Evolutionary conservation across 208 protist genomes (phyloP).

Genomic region (Leishmania braziliensis): DNA sequence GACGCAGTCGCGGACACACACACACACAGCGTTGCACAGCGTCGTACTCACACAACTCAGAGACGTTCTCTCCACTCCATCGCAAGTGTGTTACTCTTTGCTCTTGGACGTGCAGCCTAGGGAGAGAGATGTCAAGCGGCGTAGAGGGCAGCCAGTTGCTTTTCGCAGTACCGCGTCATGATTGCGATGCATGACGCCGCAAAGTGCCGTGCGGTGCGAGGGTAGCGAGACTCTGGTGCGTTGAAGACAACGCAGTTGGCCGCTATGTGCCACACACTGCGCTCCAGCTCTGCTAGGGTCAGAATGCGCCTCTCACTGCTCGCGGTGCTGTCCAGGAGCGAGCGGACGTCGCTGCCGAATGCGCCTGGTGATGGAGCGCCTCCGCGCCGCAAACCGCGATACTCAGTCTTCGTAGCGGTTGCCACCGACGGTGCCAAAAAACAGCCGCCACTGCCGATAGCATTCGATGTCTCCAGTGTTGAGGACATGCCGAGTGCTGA

Average conservation of each 20-base stretch:
- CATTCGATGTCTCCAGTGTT: background rate
- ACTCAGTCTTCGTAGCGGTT: constrained; percentile 1
- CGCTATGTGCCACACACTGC: constrained; percentile 75
- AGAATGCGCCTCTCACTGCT: constrained; percentile 34
- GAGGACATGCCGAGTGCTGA: background rate
- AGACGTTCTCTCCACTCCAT: background rate
- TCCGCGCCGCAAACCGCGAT: constrained; percentile 1
- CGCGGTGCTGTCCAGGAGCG: constrained; percentile 10
- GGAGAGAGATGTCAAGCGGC: background rate
- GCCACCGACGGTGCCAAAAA: background rate
- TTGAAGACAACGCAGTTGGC: constrained; percentile 89
- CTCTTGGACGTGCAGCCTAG: background rate
- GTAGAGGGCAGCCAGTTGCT: constrained; percentile 39
- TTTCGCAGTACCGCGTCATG: constrained; percentile 68
- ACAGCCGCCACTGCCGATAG: background rate
- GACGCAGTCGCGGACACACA: background rate
- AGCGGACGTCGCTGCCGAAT: background rate
- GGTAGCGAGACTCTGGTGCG: constrained; percentile 78
- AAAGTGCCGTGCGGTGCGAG: constrained; percentile 62
- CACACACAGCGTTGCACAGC: background rate
- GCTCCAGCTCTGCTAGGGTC: constrained; percentile 74
- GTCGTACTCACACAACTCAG: background rate
- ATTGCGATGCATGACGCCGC: constrained; percentile 53
- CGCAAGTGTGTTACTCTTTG: background rate
- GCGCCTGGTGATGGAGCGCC: background rate